Percentiles rank a stretch among this genome's conserved stretches.
Conservation (phyloP, 768 basidiomycete genomes). For the Symmetrospora coprosmae region DNA sequence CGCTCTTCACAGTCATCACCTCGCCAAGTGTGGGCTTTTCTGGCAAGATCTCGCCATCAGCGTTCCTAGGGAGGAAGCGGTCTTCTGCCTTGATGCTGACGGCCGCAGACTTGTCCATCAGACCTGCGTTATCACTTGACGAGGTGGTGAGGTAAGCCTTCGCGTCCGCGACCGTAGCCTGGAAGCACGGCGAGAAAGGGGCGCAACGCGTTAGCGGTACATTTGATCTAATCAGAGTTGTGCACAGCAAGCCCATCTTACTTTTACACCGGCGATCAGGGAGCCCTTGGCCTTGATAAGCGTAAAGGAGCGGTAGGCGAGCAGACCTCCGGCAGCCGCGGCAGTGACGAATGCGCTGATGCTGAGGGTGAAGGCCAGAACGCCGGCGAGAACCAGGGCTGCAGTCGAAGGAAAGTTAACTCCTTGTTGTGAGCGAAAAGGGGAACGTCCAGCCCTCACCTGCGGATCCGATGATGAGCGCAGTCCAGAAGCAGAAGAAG, state of each 20-base stretch:
- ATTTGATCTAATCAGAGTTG: no score
- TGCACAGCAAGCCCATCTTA: no score
- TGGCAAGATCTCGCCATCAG: no score
- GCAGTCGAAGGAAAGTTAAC: not conserved
- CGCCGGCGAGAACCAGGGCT: not conserved
- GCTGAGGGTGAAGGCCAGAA: not conserved
- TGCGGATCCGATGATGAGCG: conserved; percentile 2
- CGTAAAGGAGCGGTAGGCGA: not conserved
- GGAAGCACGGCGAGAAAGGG: not conserved
- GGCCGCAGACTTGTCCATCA: no score
- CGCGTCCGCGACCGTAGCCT: not conserved
- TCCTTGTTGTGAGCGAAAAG: not conserved
- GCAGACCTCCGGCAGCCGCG: not conserved
- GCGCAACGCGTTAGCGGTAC: no score
- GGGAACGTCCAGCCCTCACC: not conserved
- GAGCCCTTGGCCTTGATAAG: no score
- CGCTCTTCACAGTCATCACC: no score
- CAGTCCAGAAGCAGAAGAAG: conserved; percentile 2
- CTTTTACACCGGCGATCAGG: no score
- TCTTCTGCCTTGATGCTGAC: no score
- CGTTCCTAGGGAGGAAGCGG: no score
- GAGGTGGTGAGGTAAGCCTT: not conserved
- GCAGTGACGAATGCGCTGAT: not conserved
- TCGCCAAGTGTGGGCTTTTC: no score
- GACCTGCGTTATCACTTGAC: no score